A percentile compares a stretch with the other conserved stretches of the same genome.
These are phyloP conservation scores for Sparassis latifolia DNA, from an alignment of 1,284 basidiomycete species.

Conservation along the genomic window DNA sequence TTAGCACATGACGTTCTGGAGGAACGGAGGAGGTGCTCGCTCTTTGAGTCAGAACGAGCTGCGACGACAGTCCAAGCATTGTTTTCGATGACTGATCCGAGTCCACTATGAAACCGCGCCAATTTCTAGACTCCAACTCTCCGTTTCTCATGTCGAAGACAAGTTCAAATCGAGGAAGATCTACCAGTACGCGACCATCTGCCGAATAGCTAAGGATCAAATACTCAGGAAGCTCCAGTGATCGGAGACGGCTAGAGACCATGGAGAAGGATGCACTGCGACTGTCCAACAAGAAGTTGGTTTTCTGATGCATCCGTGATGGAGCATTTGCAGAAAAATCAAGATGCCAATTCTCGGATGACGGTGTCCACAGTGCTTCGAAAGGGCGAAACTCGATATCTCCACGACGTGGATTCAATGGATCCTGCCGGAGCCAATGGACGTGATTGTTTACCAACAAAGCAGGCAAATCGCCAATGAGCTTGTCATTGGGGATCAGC, in stretches of 20 bases:
- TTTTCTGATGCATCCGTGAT: conserved; percentile 1
- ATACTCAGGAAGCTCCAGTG: conserved; percentile 24
- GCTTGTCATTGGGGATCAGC: no score
- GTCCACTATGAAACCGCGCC: conserved; percentile 32
- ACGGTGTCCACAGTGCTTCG: conserved; percentile 17
- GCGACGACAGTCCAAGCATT: conserved; percentile 32
- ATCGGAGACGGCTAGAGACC: conserved; percentile 23
- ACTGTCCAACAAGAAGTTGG: conserved; percentile 17
- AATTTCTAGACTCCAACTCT: conserved; percentile 28
- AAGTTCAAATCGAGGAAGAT: conserved; percentile 31
- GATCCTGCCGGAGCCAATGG: conserved; percentile 34
- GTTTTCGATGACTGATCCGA: conserved; percentile 29
- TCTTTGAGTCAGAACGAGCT: conserved; percentile 29
- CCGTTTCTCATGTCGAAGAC: conserved; percentile 27
- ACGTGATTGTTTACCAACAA: conserved; percentile 25
- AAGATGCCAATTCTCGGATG: conserved; percentile 20
- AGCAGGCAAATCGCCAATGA: conserved; percentile 33
- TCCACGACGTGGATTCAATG: neutral
- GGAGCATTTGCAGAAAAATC: conserved; percentile 4
- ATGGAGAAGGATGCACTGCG: conserved; percentile 25
- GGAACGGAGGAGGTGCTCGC: conserved; percentile 1
- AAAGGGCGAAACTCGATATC: conserved; percentile 34
- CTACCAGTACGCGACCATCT: conserved; percentile 5
- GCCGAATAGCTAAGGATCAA: neutral
- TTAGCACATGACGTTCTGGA: conserved; percentile 23